Evolutionary conservation across 768 basidiomycete genomes (phyloP).

Genomic region (Tulasnella sp.): DNA sequence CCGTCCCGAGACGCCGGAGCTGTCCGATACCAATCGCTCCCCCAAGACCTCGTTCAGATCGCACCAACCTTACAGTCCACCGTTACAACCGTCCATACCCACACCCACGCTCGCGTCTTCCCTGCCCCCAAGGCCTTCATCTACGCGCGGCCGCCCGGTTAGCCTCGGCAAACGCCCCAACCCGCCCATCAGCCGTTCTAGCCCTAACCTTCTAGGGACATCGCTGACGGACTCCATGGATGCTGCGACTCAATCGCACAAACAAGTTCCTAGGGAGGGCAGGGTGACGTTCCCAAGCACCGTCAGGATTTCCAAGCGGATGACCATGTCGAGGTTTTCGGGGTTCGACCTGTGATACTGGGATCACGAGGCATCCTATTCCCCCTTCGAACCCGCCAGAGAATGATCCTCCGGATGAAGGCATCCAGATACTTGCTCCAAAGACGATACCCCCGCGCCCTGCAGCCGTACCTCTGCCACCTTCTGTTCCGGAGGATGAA

Average conservation of each 20-base stretch:
- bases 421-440: no score
- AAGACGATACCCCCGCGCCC: no score
- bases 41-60: no score
- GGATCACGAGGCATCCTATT: no score
- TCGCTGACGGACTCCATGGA: background rate
- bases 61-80: background rate
- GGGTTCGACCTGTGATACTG: slow-evolving; percentile 2
- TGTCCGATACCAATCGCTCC: no score
- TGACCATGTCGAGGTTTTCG: background rate
- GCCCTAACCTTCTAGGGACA: background rate
- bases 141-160: background rate
- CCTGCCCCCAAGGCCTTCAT: background rate
- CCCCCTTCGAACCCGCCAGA: no score
- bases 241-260: background rate
- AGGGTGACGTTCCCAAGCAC: background rate
- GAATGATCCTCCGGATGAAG: no score
- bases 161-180: background rate
- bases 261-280: background rate
- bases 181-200: background rate
- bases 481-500: no score
- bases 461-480: no score
- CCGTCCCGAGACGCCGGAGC: no score
- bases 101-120: background rate
- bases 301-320: background rate
- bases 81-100: background rate